A percentile compares a stretch with the other conserved stretches of the same genome.
Conservation (phyloP, 495 filamentous ascomycete species). For the Aspergillus incahuasiensis region DNA sequence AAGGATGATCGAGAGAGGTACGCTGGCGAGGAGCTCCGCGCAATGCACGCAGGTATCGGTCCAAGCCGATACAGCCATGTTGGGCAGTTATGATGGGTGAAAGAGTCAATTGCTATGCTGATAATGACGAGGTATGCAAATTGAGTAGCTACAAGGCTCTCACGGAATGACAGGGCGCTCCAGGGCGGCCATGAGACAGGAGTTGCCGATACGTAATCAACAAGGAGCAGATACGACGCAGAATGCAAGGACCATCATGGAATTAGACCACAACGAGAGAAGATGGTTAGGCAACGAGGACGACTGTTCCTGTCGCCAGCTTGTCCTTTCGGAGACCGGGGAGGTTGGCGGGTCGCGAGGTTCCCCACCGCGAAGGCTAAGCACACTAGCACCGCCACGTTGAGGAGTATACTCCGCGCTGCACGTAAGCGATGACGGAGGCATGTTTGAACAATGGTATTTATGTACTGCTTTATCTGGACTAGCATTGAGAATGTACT, state of each 20-base stretch:
- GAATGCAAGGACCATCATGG: conserved; percentile 11
- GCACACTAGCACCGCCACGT: conserved; percentile 10
- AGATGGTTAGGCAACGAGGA: conserved; percentile 6
- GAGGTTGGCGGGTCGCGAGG: conserved; percentile 1
- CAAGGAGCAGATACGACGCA: conserved; percentile 9
- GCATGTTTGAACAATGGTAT: not conserved
- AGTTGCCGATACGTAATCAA: conserved; percentile 12
- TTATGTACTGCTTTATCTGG: not conserved
- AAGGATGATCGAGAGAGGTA: conserved; percentile 31
- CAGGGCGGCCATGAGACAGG: conserved; percentile 34
- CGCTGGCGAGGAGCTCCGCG: conserved; percentile 23
- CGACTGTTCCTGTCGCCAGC: conserved; percentile 33
- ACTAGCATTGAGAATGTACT: not conserved
- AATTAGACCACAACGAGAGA: conserved; percentile 11
- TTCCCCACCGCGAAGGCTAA: conserved; percentile 12
- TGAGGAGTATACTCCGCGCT: not conserved
- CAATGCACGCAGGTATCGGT: conserved; percentile 34
- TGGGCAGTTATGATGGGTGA: conserved; percentile 2
- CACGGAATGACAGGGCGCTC: conserved; percentile 24
- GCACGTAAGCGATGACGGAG: not conserved
- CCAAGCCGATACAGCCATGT: conserved; percentile 33
- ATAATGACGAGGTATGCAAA: conserved; percentile 8
- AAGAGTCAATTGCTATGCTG: not conserved
- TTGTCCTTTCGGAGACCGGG: conserved; percentile 32
- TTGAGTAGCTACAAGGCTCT: conserved; percentile 21